These are phyloP conservation scores for Mallotus nudiflorus DNA, from an alignment of 345 rosid species.

Conservation along the genomic window DNA sequence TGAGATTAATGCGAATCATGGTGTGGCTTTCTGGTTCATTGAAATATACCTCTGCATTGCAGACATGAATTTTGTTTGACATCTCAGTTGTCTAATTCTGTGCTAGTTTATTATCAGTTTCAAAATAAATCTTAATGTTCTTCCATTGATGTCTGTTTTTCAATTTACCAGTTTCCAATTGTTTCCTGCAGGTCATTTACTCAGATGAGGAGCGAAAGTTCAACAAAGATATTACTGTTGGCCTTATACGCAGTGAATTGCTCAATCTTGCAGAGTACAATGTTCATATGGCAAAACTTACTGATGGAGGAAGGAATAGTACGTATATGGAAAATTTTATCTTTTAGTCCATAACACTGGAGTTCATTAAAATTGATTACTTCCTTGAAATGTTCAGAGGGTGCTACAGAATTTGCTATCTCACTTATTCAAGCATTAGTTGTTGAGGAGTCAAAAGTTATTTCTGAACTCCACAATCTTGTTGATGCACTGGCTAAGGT, in stretches of 20 bases:
- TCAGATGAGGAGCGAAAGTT: conserved; percentile 94
- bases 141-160: not conserved
- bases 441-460: conserved; percentile 77
- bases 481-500: conserved; percentile 96
- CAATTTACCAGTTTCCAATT: not conserved
- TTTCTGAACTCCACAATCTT: conserved; percentile 90
- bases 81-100: not conserved
- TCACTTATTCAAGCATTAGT: conserved; percentile 84
- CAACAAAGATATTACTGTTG: conserved; percentile 83
- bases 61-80: not conserved
- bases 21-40: not conserved
- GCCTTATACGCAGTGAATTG: conserved; percentile 79
- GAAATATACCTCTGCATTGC: not conserved
- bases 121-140: not conserved
- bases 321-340: conserved; percentile 30
- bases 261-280: conserved; percentile 95
- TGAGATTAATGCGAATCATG: not conserved
- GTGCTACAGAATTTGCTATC: conserved; percentile 78
- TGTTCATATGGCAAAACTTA: conserved; percentile 87
- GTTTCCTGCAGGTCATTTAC: conserved; percentile 65
- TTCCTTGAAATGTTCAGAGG: conserved; percentile 52
- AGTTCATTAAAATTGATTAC: conserved; percentile 6
- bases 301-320: conserved; percentile 97
- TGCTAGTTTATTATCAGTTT: not conserved
- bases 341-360: not conserved